Evolutionary conservation across 169 alveolate species (phyloP).

Genomic region (Cryptosporidium parvum): DNA sequence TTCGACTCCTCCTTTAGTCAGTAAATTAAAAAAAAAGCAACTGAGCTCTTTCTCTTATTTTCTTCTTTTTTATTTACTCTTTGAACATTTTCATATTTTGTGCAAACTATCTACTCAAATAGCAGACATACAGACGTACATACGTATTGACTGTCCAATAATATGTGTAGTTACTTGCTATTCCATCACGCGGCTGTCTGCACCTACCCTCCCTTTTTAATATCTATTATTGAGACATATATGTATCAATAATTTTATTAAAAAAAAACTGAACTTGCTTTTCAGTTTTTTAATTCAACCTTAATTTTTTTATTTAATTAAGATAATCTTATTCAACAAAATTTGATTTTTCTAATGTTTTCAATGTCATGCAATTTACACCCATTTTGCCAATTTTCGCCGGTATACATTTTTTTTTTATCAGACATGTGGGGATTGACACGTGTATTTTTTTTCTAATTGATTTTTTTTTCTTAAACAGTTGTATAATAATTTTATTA

Average conservation of each 20-base stretch:
- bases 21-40: conserved; percentile 34
- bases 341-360: conserved; percentile 3
- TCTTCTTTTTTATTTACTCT: conserved; percentile 45
- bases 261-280: neutral
- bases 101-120: conserved; percentile 74
- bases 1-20: conserved; percentile 20
- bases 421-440: conserved; percentile 26
- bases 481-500: neutral
- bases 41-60: conserved; percentile 4
- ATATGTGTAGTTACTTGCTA: conserved; percentile 76
- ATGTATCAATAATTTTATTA: neutral
- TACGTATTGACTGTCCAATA: conserved; percentile 76
- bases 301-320: neutral
- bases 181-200: conserved; percentile 78
- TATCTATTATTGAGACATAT: conserved; percentile 39
- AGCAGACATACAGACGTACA: conserved; percentile 78
- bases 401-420: conserved; percentile 4
- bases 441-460: neutral
- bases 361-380: conserved; percentile 27
- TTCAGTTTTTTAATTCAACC: neutral
- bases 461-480: neutral
- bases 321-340: neutral
- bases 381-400: neutral
- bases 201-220: conserved; percentile 64
- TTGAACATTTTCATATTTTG: conserved; percentile 34